Evolutionary conservation across 2,329 filamentous ascomycete genomes (phyloP).

Genomic region (Aureobasidium sp.): DNA sequence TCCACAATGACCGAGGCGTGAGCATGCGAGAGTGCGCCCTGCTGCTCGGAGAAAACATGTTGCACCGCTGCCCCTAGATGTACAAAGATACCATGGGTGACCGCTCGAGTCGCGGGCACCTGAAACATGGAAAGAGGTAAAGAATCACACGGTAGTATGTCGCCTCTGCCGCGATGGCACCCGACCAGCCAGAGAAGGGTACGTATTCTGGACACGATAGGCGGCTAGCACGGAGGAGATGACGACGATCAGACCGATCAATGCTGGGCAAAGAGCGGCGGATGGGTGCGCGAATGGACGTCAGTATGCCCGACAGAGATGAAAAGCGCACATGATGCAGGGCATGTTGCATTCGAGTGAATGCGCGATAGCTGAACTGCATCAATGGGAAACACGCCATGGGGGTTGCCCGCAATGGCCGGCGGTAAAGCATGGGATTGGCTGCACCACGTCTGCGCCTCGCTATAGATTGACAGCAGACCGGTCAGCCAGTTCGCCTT

Average conservation of each 20-base stretch:
- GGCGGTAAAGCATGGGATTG: slow-evolving; percentile 11
- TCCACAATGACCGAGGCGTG: background rate
- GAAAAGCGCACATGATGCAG: slow-evolving; percentile 11
- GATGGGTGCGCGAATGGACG: background rate
- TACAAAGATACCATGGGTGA: background rate
- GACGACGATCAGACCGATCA: slow-evolving; percentile 3
- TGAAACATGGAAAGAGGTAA: background rate
- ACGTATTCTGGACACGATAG: background rate
- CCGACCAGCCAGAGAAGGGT: background rate
- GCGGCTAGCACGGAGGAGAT: background rate
- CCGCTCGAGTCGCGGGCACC: background rate
- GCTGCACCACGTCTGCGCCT: slow-evolving; percentile 6
- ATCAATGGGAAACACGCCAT: slow-evolving; percentile 8
- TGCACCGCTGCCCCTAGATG: slow-evolving; percentile 5
- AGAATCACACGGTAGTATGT: background rate
- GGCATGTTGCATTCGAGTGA: slow-evolving; percentile 1
- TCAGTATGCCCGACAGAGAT: background rate
- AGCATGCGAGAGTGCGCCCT: background rate
- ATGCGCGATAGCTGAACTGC: background rate
- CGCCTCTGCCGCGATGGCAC: background rate
- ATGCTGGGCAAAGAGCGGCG: background rate
- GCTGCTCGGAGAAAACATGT: background rate
- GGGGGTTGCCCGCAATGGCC: background rate
- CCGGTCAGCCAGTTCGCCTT: background rate
- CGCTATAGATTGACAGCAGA: background rate